A percentile compares a stretch with the other conserved stretches of the same genome.
These are phyloP conservation scores for Candida odintsovae DNA, from an alignment of 805 yeast species.

Conservation along the genomic window DNA sequence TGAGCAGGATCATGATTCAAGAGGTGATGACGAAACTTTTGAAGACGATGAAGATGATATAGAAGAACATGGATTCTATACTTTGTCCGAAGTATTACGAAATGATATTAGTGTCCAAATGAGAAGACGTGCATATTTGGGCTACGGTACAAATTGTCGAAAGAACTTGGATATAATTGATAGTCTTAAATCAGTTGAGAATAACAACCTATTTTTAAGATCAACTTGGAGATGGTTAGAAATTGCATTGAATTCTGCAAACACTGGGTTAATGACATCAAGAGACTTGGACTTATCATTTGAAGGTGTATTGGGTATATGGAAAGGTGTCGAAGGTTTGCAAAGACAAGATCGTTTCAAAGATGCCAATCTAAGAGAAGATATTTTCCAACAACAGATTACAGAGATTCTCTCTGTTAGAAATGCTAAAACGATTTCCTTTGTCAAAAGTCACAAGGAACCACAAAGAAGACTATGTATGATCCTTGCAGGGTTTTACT, in stretches of 20 bases:
- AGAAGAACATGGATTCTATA: slow-evolving; percentile 22
- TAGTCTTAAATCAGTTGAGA: slow-evolving; percentile 44
- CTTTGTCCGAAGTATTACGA: slow-evolving; percentile 41
- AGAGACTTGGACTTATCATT: slow-evolving; percentile 75
- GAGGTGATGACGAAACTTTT: not conserved
- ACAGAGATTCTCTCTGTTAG: slow-evolving; percentile 30
- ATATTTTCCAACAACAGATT: slow-evolving; percentile 18
- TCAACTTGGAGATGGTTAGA: slow-evolving; percentile 92
- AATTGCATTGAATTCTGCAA: slow-evolving; percentile 59
- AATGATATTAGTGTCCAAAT: slow-evolving; percentile 74
- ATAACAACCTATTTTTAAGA: slow-evolving; percentile 46
- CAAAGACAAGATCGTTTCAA: slow-evolving; percentile 43
- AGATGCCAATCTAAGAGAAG: slow-evolving; percentile 16
- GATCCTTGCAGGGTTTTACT: slow-evolving; percentile 87
- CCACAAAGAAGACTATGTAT: slow-evolving; percentile 73
- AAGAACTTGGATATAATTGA: slow-evolving; percentile 57
- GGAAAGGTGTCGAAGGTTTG: slow-evolving; percentile 67
- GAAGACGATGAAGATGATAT: slow-evolving; percentile 3
- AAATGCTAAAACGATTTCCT: slow-evolving; percentile 18
- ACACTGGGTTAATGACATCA: slow-evolving; percentile 60
- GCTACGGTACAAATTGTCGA: slow-evolving; percentile 67
- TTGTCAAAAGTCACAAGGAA: slow-evolving; percentile 43
- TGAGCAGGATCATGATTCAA: slow-evolving; percentile 9
- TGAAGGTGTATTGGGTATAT: slow-evolving; percentile 83
- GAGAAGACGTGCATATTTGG: slow-evolving; percentile 61